Base-by-base conservation (phyloP, 768 basidiomycete species). In the Pleurotus citrinopileatus region DNA sequence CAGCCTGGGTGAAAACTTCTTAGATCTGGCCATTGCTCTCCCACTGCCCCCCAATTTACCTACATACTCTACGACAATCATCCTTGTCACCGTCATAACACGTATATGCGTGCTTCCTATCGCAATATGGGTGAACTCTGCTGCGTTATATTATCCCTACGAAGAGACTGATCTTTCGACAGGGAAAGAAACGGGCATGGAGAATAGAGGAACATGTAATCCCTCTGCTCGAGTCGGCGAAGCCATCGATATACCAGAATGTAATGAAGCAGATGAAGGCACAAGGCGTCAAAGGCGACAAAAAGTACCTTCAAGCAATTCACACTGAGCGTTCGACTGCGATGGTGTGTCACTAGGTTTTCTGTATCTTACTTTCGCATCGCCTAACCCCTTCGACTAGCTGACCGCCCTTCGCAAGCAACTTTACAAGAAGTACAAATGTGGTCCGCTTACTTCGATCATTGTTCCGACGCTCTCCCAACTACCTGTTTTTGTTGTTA, bases 1-100 rank as follows among this genome's bases (percentile, higher is more conserved):
- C 53, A 64, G 62, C 38, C 65, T 85, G 52, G 76, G 78, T 29
- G 76, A 90, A 62, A 84, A 81, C 8, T 91, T 91, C 62, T 74
- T 91, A 12, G 90, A 92, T 74, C 70, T 91, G 45, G 86, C 90
- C 20, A 63, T 82, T 32, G 88, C 87, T 3, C 71, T 91, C n/a
- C 90, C 90, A 1, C 73, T 82, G 59, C 88, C 91, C 20, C 73
- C 83, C 0, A 78, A 77, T 8, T 73, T 83, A 58, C 89, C 91
- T 0, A 69, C 83, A 0, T 92, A 92, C 68, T 80, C 91, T 4
- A 78, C 83, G 1, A 84, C 89, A 2, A 90, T 93, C 55, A 84
- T 92, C 48, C 63, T 91, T 2, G 74, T 83, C 53, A 85, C 90
- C 2, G 63, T 89, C 34, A 63, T 78, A 12, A 75, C 81, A 36